Percentiles rank a stretch among this genome's conserved stretches.
Evolutionary conservation across 2,329 filamentous ascomycete genomes (phyloP).

Genomic region (Parascedosporium putredinis): DNA sequence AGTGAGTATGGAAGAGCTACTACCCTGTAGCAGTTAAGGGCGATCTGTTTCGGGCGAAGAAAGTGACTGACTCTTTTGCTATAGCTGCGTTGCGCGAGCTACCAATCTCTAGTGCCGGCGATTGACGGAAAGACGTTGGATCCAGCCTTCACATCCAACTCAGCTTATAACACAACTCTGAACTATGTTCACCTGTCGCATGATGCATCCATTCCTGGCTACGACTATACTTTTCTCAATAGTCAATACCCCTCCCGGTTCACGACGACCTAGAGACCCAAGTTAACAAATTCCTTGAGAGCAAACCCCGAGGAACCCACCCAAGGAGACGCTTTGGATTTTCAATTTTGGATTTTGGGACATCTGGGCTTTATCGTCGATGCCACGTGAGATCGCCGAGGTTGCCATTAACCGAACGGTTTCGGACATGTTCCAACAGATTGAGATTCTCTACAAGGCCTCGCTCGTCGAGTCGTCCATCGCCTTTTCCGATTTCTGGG

Average conservation of each 20-base stretch:
- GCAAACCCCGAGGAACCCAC: slow-evolving; percentile 21
- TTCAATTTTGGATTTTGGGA: slow-evolving; percentile 46
- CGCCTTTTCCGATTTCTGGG: slow-evolving; percentile 35
- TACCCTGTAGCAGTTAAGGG: background rate
- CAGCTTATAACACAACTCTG: slow-evolving; percentile 31
- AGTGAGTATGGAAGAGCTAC: slow-evolving; percentile 19
- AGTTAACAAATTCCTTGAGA: slow-evolving; percentile 33
- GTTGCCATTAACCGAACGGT: slow-evolving; percentile 25
- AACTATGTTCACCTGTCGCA: slow-evolving; percentile 14
- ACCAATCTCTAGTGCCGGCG: slow-evolving; percentile 34
- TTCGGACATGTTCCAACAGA: slow-evolving; percentile 30
- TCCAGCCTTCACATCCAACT: slow-evolving; percentile 41
- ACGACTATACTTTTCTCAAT: slow-evolving; percentile 32
- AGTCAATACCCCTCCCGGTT: slow-evolving; percentile 31
- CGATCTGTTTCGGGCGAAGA: background rate
- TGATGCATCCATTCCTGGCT: slow-evolving; percentile 19
- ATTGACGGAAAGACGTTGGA: slow-evolving; percentile 34
- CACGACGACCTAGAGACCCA: slow-evolving; percentile 33
- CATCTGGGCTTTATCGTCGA: slow-evolving; percentile 38
- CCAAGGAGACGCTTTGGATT: slow-evolving; percentile 41
- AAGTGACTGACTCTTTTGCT: background rate
- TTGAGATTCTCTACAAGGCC: slow-evolving; percentile 36
- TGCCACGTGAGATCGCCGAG: slow-evolving; percentile 30
- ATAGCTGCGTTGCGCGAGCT: slow-evolving; percentile 35
- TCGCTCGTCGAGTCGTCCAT: slow-evolving; percentile 29